Base-by-base conservation (phyloP, 306 rosid species). In the Parietaria judaica region DNA sequence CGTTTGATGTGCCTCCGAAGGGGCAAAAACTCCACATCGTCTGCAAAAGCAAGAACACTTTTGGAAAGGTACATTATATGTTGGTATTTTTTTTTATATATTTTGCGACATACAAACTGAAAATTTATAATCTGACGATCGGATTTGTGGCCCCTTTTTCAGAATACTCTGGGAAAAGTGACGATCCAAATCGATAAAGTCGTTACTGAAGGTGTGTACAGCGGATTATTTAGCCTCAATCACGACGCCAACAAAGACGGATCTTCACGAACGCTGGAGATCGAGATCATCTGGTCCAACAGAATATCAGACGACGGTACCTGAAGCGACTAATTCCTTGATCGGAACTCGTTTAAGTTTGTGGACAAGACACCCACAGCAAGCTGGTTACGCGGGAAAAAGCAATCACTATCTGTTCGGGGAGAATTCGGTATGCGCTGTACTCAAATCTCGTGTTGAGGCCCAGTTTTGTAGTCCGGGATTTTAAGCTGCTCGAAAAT, bases 31-130 rank as follows among this genome's bases (percentile, higher is more conserved):
- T 92, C 65, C 87, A 92, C 64, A 88, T 92, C 64, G 62, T 88
- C 62, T 92, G 98, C 85, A 92, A 92, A 80, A 92, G 92, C 96
- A 92, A 92, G 82, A 92, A 83, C 75, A 92, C 98, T 66, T 92
- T 92, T 56, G 98, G 94, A 57, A 92, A 92, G 98, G 98, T 92
- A 92, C 50, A 46, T 46, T 7, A 46, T 46, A 46, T 13, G 71
- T 47, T 67, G 36, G n/a, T 23, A 23, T 57, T 66, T 56, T 55
- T 58, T 14, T 38, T 8, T 45, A 14, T 35, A 11, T 13, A 15
- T 39, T 2, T 0, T n/a, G 0, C 10, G 15, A 49, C 53, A 49
- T n/a, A 49, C 5, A n/a, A 10, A 10, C 5, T 49, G 14, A n/a
- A 5, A 49, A 49, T 0, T 49, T 49, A n/a, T n/a, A 7, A 11